phyloP scores from a whole-genome alignment of 2,329 filamentous ascomycete species.

The Fusarium redolens region DNA sequence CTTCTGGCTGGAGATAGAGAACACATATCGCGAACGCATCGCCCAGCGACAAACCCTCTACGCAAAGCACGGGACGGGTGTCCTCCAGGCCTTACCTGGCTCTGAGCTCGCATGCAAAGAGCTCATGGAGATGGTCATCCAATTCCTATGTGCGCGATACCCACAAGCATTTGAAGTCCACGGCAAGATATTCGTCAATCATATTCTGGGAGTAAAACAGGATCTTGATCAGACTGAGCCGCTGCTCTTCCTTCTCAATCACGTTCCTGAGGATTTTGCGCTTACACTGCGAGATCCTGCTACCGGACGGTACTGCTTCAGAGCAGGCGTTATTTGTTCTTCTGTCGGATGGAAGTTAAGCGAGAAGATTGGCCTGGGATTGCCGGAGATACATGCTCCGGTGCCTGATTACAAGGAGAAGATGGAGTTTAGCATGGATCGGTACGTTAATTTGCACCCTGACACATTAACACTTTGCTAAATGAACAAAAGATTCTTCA shows the following conservation, averaged over 20 bases:
- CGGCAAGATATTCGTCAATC: constrained; percentile 72
- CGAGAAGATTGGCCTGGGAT: constrained; percentile 76
- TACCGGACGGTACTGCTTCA: constrained; percentile 78
- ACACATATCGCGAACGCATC: constrained; percentile 75
- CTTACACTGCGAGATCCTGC: constrained; percentile 78
- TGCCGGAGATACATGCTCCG: constrained; percentile 77
- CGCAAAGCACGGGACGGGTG: constrained; percentile 68
- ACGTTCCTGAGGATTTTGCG: constrained; percentile 87
- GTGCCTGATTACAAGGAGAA: constrained; percentile 90
- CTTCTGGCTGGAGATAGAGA: constrained; percentile 91
- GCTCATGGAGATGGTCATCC: constrained; percentile 86
- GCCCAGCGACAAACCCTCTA: constrained; percentile 75
- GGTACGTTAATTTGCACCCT: constrained; percentile 58
- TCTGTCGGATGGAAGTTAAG: constrained; percentile 83
- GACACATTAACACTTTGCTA: not conserved
- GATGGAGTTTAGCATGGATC: constrained; percentile 88
- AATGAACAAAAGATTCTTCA: constrained; percentile 72
- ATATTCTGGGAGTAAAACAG: constrained; percentile 71
- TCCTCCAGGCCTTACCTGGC: constrained; percentile 77
- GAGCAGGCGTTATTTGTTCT: constrained; percentile 82
- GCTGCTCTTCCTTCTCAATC: constrained; percentile 76
- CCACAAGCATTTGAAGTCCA: constrained; percentile 77
- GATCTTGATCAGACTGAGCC: constrained; percentile 72
- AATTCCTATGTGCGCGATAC: constrained; percentile 83
- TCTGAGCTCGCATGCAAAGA: constrained; percentile 85